Conservation (phyloP, 2,329 filamentous ascomycete species). For the Pezicula rhizophila region DNA sequence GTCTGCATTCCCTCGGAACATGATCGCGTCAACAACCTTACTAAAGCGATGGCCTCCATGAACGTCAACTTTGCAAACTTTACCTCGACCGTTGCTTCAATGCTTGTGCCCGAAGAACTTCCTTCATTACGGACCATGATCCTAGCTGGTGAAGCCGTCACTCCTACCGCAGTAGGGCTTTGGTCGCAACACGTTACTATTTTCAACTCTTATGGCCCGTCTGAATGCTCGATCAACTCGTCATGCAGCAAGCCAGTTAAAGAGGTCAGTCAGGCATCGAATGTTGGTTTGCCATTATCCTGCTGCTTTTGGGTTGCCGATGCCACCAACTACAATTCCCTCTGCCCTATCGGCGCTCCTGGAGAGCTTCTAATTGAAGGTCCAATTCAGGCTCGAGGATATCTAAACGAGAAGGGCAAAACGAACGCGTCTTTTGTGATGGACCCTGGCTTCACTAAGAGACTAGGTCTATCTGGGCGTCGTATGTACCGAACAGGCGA, state of each 20-base stretch:
- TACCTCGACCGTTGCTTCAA: conserved; percentile 12
- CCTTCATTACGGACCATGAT: conserved; percentile 9
- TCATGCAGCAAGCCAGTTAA: conserved; percentile 3
- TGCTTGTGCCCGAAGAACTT: conserved; percentile 9
- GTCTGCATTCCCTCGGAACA: conserved; percentile 14
- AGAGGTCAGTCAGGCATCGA: conserved; percentile 5
- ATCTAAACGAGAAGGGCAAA: conserved; percentile 15
- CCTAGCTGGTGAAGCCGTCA: conserved; percentile 13
- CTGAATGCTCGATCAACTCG: conserved; percentile 11
- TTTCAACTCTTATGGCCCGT: conserved; percentile 12
- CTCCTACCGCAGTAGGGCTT: conserved; percentile 7
- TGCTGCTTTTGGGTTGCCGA: conserved; percentile 11
- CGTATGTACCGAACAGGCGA: conserved; percentile 29
- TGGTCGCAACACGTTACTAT: conserved; percentile 8
- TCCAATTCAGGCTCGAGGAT: conserved; percentile 13
- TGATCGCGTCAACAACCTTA: conserved; percentile 11
- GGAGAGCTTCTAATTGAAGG: conserved; percentile 19
- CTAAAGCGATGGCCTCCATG: conserved; percentile 7
- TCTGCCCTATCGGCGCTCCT: conserved; percentile 11
- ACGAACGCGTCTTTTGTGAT: conserved; percentile 9
- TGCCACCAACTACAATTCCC: conserved; percentile 6
- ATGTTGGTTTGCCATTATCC: conserved; percentile 4
- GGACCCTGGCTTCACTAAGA: conserved; percentile 10
- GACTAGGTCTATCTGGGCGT: conserved; percentile 3
- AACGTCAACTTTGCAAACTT: conserved; percentile 11